Evolutionary conservation across 345 rosid species (phyloP), one percentile per base, ranked within the genome.

Genomic region (Limnanthes douglasii): DNA sequence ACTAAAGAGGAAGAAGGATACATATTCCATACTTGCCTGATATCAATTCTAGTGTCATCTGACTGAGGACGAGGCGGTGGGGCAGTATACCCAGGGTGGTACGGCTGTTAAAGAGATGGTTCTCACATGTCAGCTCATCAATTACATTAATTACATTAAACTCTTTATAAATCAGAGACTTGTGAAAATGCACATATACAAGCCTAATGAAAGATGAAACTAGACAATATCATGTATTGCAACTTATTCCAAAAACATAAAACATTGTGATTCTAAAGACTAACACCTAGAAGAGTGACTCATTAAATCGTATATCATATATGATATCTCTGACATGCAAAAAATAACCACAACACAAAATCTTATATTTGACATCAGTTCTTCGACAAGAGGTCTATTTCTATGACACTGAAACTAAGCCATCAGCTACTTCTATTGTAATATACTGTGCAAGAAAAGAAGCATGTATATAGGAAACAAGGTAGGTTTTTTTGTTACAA

Each of bases 1-100:
- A 26, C 35, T 16, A 35, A 9, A 18, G 36, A 20, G 3, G 33
- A 11, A 2, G 18, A 39, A 6, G 18, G 34, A 32, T 30, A 31
- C 4, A 31, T 23, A 41, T 24, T n/a, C 2, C 5, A 31, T 23
- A 61, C 76, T 61, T 67, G 73, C 96, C 96, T 74, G 32, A 90
- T 62, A 48, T 90, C 92, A 48, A 84, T 77, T 34, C 75, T 50
- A 40, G 86, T 54, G 30, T 77, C 94, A 37, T 70, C 92, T 2
- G 77, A 16, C 20, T 6, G 40, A 14, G 72, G 74, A 26, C 60
- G 66, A 39, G 55, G 75, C 1, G 86, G 75, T 5, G 96, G 88
- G 11, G 85, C 74, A 29, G 82, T 84, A 51, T 90, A 90, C 31
- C 94, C 98, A 32, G 77, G 59, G 35, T 80, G 94, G 46, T 90